Evolutionary conservation across 495 filamentous ascomycete genomes (phyloP).

Genomic region (Geoglossum glabrum): DNA sequence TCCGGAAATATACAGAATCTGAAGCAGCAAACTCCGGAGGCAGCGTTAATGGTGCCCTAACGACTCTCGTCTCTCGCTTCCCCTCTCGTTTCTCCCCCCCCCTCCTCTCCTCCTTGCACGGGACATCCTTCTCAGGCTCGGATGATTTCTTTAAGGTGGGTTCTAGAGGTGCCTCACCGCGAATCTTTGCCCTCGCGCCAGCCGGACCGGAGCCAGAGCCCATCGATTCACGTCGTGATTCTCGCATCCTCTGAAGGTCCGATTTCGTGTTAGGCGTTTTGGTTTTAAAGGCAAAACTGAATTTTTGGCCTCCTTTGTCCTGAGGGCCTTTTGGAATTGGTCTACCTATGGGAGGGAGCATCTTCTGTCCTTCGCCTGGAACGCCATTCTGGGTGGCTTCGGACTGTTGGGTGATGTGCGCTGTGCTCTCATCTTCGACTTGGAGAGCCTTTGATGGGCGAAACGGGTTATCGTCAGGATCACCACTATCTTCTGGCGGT

Average conservation of each 20-base stretch:
- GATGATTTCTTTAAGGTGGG: conserved; percentile 1
- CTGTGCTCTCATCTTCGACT: conserved; percentile 33
- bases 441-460: conserved; percentile 41
- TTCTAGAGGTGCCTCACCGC: conserved; percentile 6
- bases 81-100: conserved; percentile 22
- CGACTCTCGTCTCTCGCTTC: conserved; percentile 46
- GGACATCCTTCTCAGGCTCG: neutral
- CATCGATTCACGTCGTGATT: conserved; percentile 15
- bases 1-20: conserved; percentile 76
- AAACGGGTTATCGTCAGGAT: conserved; percentile 38
- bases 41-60: conserved; percentile 52
- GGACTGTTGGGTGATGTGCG: conserved; percentile 11
- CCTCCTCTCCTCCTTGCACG: conserved; percentile 10
- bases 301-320: conserved; percentile 43
- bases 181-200: conserved; percentile 8
- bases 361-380: conserved; percentile 22
- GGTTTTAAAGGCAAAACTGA: conserved; percentile 73
- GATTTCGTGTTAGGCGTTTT: conserved; percentile 46
- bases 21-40: conserved; percentile 50
- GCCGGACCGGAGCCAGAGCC: neutral
- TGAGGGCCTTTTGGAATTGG: conserved; percentile 28
- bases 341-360: conserved; percentile 28
- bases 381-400: conserved; percentile 16
- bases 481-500: conserved; percentile 19
- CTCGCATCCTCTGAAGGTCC: conserved; percentile 52